A percentile compares a stretch with the other conserved stretches of the same genome.
These are phyloP conservation scores for Fraxinus sp. DNA, from an alignment of 305 asterid species.

Conservation along the genomic window DNA sequence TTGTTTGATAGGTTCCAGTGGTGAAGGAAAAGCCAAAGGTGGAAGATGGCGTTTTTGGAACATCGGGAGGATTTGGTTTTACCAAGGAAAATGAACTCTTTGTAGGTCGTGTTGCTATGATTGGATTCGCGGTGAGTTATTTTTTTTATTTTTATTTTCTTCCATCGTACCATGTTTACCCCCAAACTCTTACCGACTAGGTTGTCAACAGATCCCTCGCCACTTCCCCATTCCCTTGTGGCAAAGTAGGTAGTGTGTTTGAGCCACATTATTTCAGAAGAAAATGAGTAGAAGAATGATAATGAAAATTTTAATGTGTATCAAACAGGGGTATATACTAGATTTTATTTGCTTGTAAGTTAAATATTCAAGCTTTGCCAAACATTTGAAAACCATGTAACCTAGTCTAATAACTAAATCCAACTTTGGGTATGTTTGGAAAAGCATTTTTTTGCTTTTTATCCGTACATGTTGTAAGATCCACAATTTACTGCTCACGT, in stretches of 20 bases:
- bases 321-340: background rate
- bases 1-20: constrained; percentile 8
- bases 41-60: constrained; percentile 95
- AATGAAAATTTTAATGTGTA: too few relatives aligned
- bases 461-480: background rate
- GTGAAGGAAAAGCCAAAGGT: constrained; percentile 60
- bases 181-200: background rate
- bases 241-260: too few relatives aligned
- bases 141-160: too few relatives aligned
- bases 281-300: too few relatives aligned
- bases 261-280: too few relatives aligned
- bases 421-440: background rate
- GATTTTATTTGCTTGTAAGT: background rate
- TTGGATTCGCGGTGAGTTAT: constrained; percentile 87
- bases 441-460: background rate
- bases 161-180: background rate
- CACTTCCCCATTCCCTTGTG: background rate
- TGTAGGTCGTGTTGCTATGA: constrained; percentile 97
- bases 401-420: background rate
- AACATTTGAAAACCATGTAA: background rate
- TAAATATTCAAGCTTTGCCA: background rate
- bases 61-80: constrained; percentile 95
- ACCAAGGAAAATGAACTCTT: constrained; percentile 93
- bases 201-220: background rate
- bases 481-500: too few relatives aligned